These are phyloP conservation scores for Geoglossum glabrum DNA, from an alignment of 495 filamentous ascomycete species.

Conservation along the genomic window DNA sequence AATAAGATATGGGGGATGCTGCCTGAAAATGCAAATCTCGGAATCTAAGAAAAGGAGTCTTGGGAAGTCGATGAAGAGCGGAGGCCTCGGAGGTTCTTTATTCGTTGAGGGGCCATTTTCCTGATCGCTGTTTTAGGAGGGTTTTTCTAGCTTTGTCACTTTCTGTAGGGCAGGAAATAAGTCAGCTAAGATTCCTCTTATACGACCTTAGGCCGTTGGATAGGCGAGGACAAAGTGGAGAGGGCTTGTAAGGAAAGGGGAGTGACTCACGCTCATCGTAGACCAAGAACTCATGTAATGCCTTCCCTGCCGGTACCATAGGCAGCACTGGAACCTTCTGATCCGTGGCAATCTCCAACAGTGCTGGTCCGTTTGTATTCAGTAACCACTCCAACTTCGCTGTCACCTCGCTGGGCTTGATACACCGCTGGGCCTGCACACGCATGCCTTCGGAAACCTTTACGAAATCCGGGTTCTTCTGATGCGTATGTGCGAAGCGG, in stretches of 20 bases:
- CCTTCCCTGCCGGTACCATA: slow-evolving; percentile 81
- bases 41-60: too few relatives aligned
- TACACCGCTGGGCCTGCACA: slow-evolving; percentile 42
- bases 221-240: too few relatives aligned
- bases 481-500: slow-evolving; percentile 78
- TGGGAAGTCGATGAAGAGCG: too few relatives aligned
- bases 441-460: slow-evolving; percentile 74
- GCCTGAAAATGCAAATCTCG: too few relatives aligned
- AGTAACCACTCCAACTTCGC: slow-evolving; percentile 77
- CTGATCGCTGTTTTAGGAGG: slow-evolving; percentile 48
- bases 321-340: slow-evolving; percentile 97
- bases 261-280: slow-evolving; percentile 54
- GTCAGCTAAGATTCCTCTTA: background rate
- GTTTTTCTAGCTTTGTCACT: slow-evolving; percentile 57
- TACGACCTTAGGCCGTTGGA: too few relatives aligned
- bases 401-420: slow-evolving; percentile 49
- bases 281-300: slow-evolving; percentile 79
- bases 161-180: slow-evolving; percentile 23
- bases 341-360: slow-evolving; percentile 25
- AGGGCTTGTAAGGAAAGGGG: background rate
- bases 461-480: slow-evolving; percentile 73
- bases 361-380: slow-evolving; percentile 29
- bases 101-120: slow-evolving; percentile 8
- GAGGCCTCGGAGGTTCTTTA: background rate
- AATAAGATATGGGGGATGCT: too few relatives aligned